A percentile compares a stretch with the other conserved stretches of the same genome.
Evolutionary conservation across 2,329 filamentous ascomycete species (phyloP).

Genomic region (Alternaria metachromatica): DNA sequence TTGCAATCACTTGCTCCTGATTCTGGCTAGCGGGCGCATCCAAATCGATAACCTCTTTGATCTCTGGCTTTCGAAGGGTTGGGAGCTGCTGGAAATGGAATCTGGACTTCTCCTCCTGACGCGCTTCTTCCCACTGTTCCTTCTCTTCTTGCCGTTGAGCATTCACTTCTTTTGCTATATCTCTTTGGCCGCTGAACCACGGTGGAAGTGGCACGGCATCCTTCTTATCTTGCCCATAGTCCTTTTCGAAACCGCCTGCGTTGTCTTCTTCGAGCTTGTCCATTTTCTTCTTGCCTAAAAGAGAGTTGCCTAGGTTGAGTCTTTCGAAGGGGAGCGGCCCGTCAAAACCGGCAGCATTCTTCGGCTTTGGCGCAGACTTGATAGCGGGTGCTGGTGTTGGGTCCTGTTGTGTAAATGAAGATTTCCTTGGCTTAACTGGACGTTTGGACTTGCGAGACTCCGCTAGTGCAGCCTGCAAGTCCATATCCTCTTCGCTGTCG

Average conservation of each 20-base stretch:
- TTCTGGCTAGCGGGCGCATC: constrained; percentile 52
- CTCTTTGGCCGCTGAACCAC: constrained; percentile 70
- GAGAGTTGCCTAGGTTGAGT: constrained; percentile 71
- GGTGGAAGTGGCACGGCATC: constrained; percentile 71
- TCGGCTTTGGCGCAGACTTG: constrained; percentile 52
- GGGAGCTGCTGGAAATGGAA: constrained; percentile 70
- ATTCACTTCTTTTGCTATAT: constrained; percentile 62
- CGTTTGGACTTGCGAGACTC: constrained; percentile 67
- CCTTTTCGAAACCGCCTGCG: constrained; percentile 71
- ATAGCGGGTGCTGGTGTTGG: constrained; percentile 10
- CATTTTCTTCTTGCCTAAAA: constrained; percentile 60
- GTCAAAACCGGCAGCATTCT: constrained; percentile 68
- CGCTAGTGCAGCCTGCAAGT: constrained; percentile 77
- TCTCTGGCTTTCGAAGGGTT: constrained; percentile 63
- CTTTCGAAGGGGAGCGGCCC: constrained; percentile 91
- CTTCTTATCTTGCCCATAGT: constrained; percentile 49
- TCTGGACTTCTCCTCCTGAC: constrained; percentile 62
- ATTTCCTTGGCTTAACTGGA: constrained; percentile 41
- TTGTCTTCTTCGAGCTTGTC: constrained; percentile 60
- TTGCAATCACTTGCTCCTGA: constrained; percentile 63
- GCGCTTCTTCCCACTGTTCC: constrained; percentile 61
- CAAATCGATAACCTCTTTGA: constrained; percentile 56
- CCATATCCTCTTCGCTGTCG: constrained; percentile 73
- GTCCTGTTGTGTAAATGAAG: constrained; percentile 29
- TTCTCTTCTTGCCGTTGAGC: constrained; percentile 52